Conservation (phyloP, 225 moss, liverwort and hornwort genomes). For the Physcomitrium patens region DNA sequence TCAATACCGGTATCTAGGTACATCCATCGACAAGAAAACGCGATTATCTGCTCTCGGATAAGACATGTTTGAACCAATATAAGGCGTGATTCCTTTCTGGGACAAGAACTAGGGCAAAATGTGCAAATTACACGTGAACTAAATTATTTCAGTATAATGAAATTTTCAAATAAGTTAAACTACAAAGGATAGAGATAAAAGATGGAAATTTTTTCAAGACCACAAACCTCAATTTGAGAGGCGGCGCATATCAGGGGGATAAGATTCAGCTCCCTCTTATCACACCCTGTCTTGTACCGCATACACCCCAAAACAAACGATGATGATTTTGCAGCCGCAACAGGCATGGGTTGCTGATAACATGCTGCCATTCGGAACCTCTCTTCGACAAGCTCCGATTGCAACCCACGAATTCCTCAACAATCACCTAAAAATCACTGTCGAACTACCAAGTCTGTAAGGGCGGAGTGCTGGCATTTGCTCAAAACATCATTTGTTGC, state of each 20-base stretch:
- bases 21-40: neutral
- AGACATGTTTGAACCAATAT: neutral
- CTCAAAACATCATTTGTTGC: neutral
- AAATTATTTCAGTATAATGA: neutral
- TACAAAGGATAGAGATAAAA: neutral
- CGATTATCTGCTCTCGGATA: neutral
- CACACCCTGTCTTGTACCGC: neutral
- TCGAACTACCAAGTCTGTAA: conserved; percentile 6
- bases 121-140: neutral
- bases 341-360: conserved; percentile 3
- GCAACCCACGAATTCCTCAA: neutral
- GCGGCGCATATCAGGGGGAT: conserved; percentile 25
- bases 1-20: neutral
- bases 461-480: conserved; percentile 7
- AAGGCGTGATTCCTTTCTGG: neutral
- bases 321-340: conserved; percentile 27
- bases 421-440: conserved; percentile 5
- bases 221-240: conserved; percentile 16
- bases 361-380: conserved; percentile 31
- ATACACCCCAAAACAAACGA: conserved; percentile 8
- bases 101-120: conserved; percentile 10
- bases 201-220: neutral
- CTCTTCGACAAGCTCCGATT: neutral
- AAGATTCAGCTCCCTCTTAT: conserved; percentile 25
- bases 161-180: neutral